These are phyloP conservation scores for Mimosa bimucronata DNA, from an alignment of 306 rosid species.

Conservation along the genomic window DNA sequence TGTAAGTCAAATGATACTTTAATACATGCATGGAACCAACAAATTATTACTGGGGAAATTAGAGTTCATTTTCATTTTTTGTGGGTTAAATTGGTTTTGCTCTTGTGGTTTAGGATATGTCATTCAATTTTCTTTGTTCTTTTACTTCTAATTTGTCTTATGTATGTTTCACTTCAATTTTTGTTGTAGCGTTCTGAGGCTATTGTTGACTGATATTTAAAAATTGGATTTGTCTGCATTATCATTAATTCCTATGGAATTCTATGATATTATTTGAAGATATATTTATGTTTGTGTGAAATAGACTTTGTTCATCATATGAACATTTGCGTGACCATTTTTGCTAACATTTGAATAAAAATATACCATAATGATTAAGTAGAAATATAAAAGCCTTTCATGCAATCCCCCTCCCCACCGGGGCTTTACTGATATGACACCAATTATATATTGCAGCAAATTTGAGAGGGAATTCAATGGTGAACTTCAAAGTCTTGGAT, in stretches of 20 bases:
- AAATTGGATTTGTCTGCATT: too few species aligned
- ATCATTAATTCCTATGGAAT: background rate
- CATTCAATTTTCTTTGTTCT: background rate
- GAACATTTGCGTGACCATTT: background rate
- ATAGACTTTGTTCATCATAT: background rate
- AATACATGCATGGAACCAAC: background rate
- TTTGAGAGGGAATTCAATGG: conserved; percentile 85
- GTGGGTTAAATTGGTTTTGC: background rate
- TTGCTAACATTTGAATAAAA: background rate
- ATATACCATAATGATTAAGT: background rate
- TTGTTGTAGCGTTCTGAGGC: background rate
- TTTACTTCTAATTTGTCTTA: background rate
- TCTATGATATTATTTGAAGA: background rate
- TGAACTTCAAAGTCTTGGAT: conserved; percentile 87
- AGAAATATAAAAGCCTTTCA: background rate
- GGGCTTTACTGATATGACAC: conserved; percentile 7
- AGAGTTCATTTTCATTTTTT: background rate
- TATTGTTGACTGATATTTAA: background rate
- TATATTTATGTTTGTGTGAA: background rate
- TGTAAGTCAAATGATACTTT: conserved; percentile 56
- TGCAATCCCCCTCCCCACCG: background rate
- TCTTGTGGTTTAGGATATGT: background rate
- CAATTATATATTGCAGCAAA: conserved; percentile 57
- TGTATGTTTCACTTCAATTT: background rate
- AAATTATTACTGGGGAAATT: background rate